Evolutionary conservation across 108 stramenopile genomes (phyloP).

Genomic region (Fistulifera pelliculosa): DNA sequence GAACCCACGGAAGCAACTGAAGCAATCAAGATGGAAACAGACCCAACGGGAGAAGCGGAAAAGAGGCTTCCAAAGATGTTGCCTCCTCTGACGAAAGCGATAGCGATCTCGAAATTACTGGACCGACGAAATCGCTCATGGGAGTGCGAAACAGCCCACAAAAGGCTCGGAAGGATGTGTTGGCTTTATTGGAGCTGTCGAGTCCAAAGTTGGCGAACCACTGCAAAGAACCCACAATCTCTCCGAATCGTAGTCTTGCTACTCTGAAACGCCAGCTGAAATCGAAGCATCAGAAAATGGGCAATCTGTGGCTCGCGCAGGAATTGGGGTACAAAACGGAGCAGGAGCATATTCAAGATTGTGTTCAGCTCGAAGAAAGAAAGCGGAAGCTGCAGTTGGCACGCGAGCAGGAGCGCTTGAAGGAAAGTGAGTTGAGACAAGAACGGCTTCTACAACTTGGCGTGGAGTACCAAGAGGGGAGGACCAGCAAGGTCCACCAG

Average conservation of each 20-base stretch:
- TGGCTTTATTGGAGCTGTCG: not conserved
- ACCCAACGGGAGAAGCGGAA: constrained; percentile 1
- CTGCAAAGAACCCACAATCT: not conserved
- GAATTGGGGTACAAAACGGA: constrained; percentile 79
- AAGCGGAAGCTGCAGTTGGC: constrained; percentile 45
- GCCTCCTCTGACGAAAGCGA: constrained; percentile 27
- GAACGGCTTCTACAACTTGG: constrained; percentile 21
- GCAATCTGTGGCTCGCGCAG: constrained; percentile 81
- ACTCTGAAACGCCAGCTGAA: constrained; percentile 40
- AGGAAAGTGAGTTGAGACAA: constrained; percentile 26
- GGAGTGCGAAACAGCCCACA: not conserved
- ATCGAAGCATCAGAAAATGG: constrained; percentile 43
- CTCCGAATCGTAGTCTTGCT: not conserved
- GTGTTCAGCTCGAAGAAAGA: constrained; percentile 41
- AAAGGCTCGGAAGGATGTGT: not conserved
- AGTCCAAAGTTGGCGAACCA: not conserved
- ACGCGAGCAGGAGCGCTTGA: constrained; percentile 44
- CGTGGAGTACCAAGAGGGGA: constrained; percentile 16
- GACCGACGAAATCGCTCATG: not conserved
- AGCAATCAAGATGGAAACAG: constrained; percentile 2
- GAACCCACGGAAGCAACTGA: constrained; percentile 2
- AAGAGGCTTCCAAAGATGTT: not conserved
- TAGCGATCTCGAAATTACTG: constrained; percentile 10
- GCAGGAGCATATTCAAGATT: constrained; percentile 78
- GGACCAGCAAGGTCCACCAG: constrained; percentile 12